These are phyloP conservation scores for Boletus vinaceobasis DNA, from an alignment of 768 basidiomycete species.

Conservation along the genomic window DNA sequence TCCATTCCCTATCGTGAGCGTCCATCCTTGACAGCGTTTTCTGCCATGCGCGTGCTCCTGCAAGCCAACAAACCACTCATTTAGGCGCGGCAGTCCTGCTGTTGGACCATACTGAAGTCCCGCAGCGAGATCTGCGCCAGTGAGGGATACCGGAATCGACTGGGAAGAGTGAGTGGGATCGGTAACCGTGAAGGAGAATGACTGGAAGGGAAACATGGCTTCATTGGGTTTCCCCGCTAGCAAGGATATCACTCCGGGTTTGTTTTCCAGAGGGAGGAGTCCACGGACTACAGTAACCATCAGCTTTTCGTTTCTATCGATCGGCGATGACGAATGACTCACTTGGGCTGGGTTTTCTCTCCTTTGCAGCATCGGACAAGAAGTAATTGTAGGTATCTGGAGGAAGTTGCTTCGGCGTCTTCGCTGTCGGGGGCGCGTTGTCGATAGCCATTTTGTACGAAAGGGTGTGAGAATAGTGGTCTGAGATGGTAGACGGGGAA, in stretches of 20 bases:
- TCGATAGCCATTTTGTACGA: conserved; percentile 7
- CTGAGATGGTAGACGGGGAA: neutral
- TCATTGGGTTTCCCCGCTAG: conserved; percentile 92
- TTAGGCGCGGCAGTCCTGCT: conserved; percentile 59
- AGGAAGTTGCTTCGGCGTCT: conserved; percentile 37
- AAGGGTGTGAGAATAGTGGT: neutral
- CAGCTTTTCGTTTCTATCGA: neutral
- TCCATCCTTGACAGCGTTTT: conserved; percentile 63
- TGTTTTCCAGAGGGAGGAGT: conserved; percentile 75
- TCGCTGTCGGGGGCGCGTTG: neutral
- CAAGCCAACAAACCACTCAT: conserved; percentile 67
- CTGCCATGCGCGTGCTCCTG: conserved; percentile 71
- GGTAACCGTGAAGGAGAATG: conserved; percentile 62
- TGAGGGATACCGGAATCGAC: conserved; percentile 51
- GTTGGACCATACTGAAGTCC: conserved; percentile 80
- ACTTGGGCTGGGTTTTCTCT: conserved; percentile 64
- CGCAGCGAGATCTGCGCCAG: conserved; percentile 54
- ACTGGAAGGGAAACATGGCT: conserved; percentile 86
- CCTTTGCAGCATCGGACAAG: conserved; percentile 60
- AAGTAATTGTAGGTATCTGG: conserved; percentile 54
- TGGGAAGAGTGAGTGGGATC: conserved; percentile 44
- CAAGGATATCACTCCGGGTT: conserved; percentile 74
- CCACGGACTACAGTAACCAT: conserved; percentile 47
- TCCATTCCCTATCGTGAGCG: conserved; percentile 72
- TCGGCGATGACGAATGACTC: conserved; percentile 17